A percentile compares a stretch with the other conserved stretches of the same genome.
phyloP scores from a whole-genome alignment of 805 yeast genomes.

The Candida koratica region DNA sequence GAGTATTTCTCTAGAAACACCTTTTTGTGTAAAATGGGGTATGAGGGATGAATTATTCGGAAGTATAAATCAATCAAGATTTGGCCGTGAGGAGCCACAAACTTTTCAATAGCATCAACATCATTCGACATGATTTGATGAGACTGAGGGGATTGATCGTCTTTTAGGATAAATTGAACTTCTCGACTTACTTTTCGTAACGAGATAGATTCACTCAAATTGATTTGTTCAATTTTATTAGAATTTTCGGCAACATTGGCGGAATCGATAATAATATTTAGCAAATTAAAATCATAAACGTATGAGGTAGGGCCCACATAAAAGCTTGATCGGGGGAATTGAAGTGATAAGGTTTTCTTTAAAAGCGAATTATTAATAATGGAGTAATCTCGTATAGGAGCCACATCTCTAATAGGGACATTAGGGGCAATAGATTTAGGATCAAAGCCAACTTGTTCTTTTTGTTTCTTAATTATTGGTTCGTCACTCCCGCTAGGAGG shows the following conservation, averaged over 20 bases:
- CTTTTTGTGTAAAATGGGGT: constrained; percentile 86
- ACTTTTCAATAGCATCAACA: constrained; percentile 77
- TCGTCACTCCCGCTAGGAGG: constrained; percentile 14
- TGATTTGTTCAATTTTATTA: constrained; percentile 71
- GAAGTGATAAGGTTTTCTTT: constrained; percentile 68
- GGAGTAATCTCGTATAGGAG: constrained; percentile 67
- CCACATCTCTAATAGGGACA: constrained; percentile 47
- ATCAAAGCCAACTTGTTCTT: constrained; percentile 10
- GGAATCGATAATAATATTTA: constrained; percentile 52
- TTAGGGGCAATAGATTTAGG: constrained; percentile 32
- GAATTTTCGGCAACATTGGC: constrained; percentile 16
- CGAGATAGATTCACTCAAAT: constrained; percentile 59
- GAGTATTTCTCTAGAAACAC: constrained; percentile 89
- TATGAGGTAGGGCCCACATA: constrained; percentile 83
- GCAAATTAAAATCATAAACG: constrained; percentile 66
- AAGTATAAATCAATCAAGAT: constrained; percentile 75
- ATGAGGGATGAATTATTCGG: constrained; percentile 82
- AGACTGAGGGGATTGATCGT: constrained; percentile 71
- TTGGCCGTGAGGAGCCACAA: constrained; percentile 91
- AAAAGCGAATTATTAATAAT: constrained; percentile 58
- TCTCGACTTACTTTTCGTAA: constrained; percentile 75
- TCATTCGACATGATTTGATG: constrained; percentile 68
- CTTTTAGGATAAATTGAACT: constrained; percentile 73
- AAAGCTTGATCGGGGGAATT: constrained; percentile 85
- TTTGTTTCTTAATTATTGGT: constrained; percentile 20